Evolutionary conservation across 768 basidiomycete genomes (phyloP).

Genomic region (Hysterangium stoloniferum): DNA sequence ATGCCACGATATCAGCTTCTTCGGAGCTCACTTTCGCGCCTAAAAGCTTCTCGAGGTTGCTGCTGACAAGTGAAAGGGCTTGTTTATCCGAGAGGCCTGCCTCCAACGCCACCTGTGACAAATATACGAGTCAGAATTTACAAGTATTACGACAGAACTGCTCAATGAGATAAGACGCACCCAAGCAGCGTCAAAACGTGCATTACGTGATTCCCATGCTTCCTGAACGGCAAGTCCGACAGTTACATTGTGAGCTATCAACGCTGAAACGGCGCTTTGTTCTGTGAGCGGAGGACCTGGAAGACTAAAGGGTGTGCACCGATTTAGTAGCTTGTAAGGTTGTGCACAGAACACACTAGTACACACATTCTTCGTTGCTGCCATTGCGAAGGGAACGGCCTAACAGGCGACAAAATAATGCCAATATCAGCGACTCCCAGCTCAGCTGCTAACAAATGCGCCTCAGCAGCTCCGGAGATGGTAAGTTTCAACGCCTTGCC

Average conservation of each 20-base stretch:
- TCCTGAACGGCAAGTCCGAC: constrained; percentile 62
- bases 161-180: constrained; percentile 31
- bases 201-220: constrained; percentile 66
- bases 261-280: constrained; percentile 47
- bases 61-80: constrained; percentile 46
- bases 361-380: constrained; percentile 22
- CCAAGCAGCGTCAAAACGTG: constrained; percentile 79
- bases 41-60: constrained; percentile 48
- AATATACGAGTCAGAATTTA: background rate
- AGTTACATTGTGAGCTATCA: constrained; percentile 62
- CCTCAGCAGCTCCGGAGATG: constrained; percentile 54
- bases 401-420: constrained; percentile 29
- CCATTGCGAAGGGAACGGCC: constrained; percentile 31
- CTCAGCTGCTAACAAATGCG: constrained; percentile 59
- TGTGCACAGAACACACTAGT: background rate
- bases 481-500: constrained; percentile 55
- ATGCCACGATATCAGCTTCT: constrained; percentile 48
- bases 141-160: background rate
- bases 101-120: constrained; percentile 28
- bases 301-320: constrained; percentile 33
- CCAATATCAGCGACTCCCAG: constrained; percentile 41
- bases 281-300: constrained; percentile 70
- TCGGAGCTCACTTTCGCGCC: constrained; percentile 19
- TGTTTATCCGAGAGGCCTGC: constrained; percentile 32
- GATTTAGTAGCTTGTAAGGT: background rate